phyloP scores from a whole-genome alignment of 306 rosid species.

The Begonia peltatifolia region DNA sequence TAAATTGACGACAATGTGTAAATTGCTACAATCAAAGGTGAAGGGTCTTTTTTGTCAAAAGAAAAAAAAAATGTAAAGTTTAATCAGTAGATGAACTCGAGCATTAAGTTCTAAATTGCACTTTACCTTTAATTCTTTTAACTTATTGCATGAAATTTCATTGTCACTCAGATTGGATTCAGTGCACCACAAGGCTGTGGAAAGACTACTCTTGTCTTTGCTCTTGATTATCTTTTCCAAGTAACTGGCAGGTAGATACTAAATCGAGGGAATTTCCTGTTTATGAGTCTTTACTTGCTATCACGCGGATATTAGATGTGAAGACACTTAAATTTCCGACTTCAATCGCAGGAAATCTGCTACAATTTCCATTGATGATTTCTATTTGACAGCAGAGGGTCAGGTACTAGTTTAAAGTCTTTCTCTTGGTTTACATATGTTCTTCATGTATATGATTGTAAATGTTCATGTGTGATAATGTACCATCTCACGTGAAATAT shows the following conservation, averaged over 20 bases:
- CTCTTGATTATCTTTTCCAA: slow-evolving; percentile 74
- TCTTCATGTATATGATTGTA: too few species aligned
- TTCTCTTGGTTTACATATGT: slow-evolving; percentile 2
- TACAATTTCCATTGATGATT: slow-evolving; percentile 79
- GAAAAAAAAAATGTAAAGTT: too few species aligned
- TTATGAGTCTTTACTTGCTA: slow-evolving; percentile 9
- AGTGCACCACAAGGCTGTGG: slow-evolving; percentile 99
- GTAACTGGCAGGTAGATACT: slow-evolving; percentile 35
- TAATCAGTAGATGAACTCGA: too few species aligned
- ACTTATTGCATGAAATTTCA: slow-evolving; percentile 4
- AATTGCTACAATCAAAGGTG: too few species aligned
- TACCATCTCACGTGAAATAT: too few species aligned
- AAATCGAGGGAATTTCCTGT: slow-evolving; percentile 2
- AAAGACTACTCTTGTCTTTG: slow-evolving; percentile 88
- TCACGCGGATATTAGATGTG: neutral
- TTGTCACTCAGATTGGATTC: slow-evolving; percentile 63
- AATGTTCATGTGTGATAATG: too few species aligned
- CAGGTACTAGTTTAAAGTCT: slow-evolving; percentile 37
- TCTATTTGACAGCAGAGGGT: slow-evolving; percentile 73
- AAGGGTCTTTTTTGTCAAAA: too few species aligned
- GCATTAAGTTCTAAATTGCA: too few species aligned
- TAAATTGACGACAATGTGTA: too few species aligned
- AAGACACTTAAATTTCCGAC: slow-evolving; percentile 3
- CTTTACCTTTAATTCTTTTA: too few species aligned
- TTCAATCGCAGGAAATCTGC: slow-evolving; percentile 70